phyloP scores from a whole-genome alignment of 305 asterid species.

The Coffea humblotiana region DNA sequence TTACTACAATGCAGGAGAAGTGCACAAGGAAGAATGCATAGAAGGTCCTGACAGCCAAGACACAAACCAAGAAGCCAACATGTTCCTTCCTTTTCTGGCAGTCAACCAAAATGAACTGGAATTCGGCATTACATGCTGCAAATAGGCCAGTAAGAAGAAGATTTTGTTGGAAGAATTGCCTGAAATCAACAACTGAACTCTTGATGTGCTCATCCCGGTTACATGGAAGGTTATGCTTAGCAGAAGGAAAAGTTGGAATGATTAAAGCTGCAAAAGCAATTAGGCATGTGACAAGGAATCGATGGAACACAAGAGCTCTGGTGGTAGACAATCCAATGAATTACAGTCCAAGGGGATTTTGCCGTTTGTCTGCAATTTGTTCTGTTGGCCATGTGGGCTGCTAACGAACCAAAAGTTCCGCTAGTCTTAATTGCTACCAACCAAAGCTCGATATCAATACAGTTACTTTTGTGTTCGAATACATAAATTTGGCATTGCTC shows the following conservation, averaged over 20 bases:
- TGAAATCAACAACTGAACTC: slow-evolving; percentile 46
- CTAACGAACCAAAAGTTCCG: neutral
- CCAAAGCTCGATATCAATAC: no score
- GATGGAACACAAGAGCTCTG: slow-evolving; percentile 52
- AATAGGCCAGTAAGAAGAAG: slow-evolving; percentile 67
- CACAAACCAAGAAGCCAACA: slow-evolving; percentile 71
- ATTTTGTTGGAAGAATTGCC: slow-evolving; percentile 51
- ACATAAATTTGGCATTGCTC: no score
- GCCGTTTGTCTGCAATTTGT: slow-evolving; percentile 39
- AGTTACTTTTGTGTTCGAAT: no score
- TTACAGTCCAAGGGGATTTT: neutral
- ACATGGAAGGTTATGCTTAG: slow-evolving; percentile 76
- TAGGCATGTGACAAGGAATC: slow-evolving; percentile 68
- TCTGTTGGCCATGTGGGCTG: slow-evolving; percentile 42
- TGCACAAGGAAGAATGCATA: slow-evolving; percentile 36
- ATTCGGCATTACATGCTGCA: slow-evolving; percentile 10
- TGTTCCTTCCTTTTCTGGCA: slow-evolving; percentile 44
- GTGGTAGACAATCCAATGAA: slow-evolving; percentile 37
- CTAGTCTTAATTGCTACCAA: neutral
- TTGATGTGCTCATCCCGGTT: slow-evolving; percentile 60
- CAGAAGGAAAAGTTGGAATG: slow-evolving; percentile 62
- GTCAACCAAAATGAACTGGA: neutral
- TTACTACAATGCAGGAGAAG: slow-evolving; percentile 35
- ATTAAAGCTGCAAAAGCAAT: slow-evolving; percentile 56
- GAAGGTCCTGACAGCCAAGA: slow-evolving; percentile 13